A percentile compares a stretch with the other conserved stretches of the same genome.
Conservation (phyloP, 208 protist species). For the Leptomonas seymouri region DNA sequence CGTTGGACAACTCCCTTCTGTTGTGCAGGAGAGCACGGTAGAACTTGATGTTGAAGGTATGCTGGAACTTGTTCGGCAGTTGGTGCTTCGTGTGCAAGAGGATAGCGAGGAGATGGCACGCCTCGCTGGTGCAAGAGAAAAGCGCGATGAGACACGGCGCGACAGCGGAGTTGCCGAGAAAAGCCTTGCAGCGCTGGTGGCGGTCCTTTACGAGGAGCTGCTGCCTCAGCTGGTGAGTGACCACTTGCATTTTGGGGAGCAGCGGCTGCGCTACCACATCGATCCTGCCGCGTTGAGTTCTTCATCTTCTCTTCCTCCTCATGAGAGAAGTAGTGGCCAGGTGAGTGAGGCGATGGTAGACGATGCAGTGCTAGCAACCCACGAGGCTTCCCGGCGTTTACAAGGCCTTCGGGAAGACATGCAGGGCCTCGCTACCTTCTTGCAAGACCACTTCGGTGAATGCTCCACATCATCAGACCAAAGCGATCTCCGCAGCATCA, state of each 20-base stretch:
- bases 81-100: constrained; percentile 1
- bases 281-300: background rate
- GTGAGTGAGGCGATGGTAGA: background rate
- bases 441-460: constrained; percentile 21
- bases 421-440: background rate
- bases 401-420: background rate
- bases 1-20: background rate
- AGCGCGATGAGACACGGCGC: background rate
- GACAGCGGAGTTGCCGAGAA: background rate
- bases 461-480: background rate
- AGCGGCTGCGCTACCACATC: background rate
- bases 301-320: background rate
- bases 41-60: constrained; percentile 8
- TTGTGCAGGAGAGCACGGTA: background rate
- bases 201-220: constrained; percentile 1
- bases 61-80: background rate
- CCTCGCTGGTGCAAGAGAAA: background rate
- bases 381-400: constrained; percentile 4
- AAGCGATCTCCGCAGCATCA: no score
- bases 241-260: no score
- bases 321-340: background rate
- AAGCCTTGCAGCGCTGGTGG: constrained; percentile 7
- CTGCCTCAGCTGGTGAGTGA: constrained; percentile 17
- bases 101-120: background rate
- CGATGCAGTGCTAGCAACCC: constrained; percentile 5